phyloP scores from a whole-genome alignment of 805 yeast species.

The Monosporozyma servazzii region DNA sequence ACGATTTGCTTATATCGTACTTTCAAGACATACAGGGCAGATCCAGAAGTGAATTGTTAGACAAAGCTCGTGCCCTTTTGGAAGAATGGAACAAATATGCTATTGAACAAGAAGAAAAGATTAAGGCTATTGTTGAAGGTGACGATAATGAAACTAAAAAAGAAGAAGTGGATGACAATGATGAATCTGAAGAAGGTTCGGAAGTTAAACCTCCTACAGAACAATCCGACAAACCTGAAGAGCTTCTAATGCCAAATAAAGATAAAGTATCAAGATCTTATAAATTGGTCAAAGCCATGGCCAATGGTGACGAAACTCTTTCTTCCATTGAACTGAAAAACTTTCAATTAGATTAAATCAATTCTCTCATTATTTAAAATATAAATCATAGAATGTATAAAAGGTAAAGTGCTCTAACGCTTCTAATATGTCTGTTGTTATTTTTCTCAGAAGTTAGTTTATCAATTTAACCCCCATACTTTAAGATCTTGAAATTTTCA shows the following conservation, averaged over 20 bases:
- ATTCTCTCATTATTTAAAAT: background rate
- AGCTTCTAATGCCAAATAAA: constrained; percentile 18
- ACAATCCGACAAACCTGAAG: constrained; percentile 6
- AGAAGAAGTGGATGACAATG: constrained; percentile 4
- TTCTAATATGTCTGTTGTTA: background rate
- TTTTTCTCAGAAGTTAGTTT: background rate
- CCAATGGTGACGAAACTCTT: constrained; percentile 1
- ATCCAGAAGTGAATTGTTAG: constrained; percentile 14
- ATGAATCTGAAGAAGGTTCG: constrained; percentile 6
- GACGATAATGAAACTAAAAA: constrained; percentile 2
- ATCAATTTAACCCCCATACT: too few species aligned
- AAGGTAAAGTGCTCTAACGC: background rate
- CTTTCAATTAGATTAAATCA: constrained; percentile 3
- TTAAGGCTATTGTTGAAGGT: constrained; percentile 16
- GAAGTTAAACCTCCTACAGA: constrained; percentile 6
- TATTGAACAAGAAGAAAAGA: constrained; percentile 16
- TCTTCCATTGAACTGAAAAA: constrained; percentile 8
- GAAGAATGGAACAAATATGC: constrained; percentile 22
- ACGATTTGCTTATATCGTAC: constrained; percentile 23
- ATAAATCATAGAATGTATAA: background rate
- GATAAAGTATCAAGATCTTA: constrained; percentile 17
- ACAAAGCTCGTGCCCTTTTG: constrained; percentile 15
- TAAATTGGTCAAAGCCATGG: constrained; percentile 12
- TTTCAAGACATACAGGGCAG: constrained; percentile 23
- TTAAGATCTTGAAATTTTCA: background rate